These are phyloP conservation scores for Zoysia matrella DNA, from an alignment of 202 grass and related monocot genomes.

Conservation along the genomic window DNA sequence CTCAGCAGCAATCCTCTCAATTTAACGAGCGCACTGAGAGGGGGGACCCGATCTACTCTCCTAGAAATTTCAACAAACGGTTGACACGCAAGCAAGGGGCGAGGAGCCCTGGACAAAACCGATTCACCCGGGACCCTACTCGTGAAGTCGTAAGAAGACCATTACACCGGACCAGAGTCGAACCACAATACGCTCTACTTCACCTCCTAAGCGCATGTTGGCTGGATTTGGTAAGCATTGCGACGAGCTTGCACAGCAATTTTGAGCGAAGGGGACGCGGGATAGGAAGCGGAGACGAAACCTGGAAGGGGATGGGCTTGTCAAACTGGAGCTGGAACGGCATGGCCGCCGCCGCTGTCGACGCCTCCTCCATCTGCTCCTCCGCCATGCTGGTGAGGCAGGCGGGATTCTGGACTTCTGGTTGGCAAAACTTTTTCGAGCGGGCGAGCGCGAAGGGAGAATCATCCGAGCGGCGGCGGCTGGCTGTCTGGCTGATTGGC, in stretches of 20 bases:
- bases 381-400: constrained; percentile 35
- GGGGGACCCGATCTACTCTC: not conserved
- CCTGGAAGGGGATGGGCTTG: constrained; percentile 80
- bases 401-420: not conserved
- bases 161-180: not conserved
- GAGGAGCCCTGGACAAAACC: not conserved
- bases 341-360: constrained; percentile 37
- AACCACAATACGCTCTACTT: not conserved
- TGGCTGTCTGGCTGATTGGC: no score
- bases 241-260: not conserved
- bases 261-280: not conserved
- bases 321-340: constrained; percentile 97
- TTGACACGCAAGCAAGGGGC: constrained; percentile 17
- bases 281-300: constrained; percentile 6
- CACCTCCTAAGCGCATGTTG: not conserved
- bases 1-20: not conserved
- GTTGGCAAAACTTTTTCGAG: not conserved
- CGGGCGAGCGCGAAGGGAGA: constrained; percentile 25
- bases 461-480: no score
- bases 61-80: constrained; percentile 50
- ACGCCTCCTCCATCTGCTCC: constrained; percentile 52
- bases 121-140: not conserved
- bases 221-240: not conserved
- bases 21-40: not conserved
- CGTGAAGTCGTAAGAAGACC: not conserved